These are phyloP conservation scores for Penicillium nucicola DNA, from an alignment of 495 filamentous ascomycete genomes.

Conservation along the genomic window DNA sequence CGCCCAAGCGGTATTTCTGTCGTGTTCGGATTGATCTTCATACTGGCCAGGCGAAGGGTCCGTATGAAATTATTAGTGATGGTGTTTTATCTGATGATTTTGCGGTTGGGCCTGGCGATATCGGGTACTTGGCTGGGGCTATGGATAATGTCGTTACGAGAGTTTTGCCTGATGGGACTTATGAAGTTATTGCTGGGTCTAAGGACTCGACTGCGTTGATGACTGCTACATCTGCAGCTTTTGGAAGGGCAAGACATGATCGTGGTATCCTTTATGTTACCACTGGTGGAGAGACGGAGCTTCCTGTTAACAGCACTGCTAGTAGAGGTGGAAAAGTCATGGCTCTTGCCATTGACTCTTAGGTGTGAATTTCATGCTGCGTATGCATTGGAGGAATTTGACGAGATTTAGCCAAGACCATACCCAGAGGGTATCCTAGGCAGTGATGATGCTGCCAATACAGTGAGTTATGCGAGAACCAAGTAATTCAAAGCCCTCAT, in stretches of 20 bases:
- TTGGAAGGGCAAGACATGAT: background rate
- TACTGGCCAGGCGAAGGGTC: constrained; percentile 13
- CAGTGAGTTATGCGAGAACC: background rate
- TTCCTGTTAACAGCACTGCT: background rate
- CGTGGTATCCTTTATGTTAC: constrained; percentile 5
- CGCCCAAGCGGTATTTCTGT: constrained; percentile 19
- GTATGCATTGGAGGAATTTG: too few relatives aligned
- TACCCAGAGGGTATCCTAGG: too few relatives aligned
- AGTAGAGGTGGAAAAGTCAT: constrained; percentile 6
- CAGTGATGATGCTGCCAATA: constrained; percentile 15
- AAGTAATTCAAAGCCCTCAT: background rate
- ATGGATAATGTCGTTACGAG: background rate
- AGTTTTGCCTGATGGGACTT: background rate
- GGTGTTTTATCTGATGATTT: constrained; percentile 6
- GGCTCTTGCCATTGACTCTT: background rate
- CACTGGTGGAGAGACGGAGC: constrained; percentile 4
- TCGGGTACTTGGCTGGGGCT: constrained; percentile 3
- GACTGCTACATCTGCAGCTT: background rate
- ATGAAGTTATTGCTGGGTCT: background rate
- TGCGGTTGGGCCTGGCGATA: background rate
- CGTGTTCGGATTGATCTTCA: constrained; percentile 25
- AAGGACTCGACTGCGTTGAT: background rate
- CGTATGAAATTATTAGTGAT: constrained; percentile 1
- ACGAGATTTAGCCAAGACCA: background rate
- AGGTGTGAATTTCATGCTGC: background rate